Conservation (phyloP, 768 basidiomycete species). For the Boletus rubescentipes region DNA sequence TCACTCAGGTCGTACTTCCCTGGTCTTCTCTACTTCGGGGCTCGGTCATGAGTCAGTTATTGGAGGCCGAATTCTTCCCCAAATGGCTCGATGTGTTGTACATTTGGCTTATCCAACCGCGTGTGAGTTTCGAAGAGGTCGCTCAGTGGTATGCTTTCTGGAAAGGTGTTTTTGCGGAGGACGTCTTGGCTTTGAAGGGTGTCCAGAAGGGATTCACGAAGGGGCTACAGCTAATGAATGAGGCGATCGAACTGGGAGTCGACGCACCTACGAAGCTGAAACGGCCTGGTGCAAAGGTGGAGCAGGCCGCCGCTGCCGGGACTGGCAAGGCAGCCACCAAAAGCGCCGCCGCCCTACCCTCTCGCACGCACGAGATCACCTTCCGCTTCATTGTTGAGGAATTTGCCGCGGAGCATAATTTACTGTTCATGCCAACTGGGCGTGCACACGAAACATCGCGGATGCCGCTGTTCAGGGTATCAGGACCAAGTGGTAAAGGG, state of each 20-base stretch:
- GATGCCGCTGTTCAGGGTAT: constrained; percentile 87
- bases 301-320: constrained; percentile 37
- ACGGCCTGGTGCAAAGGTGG: constrained; percentile 64
- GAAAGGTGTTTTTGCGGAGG: constrained; percentile 76
- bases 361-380: constrained; percentile 77
- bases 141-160: constrained; percentile 92
- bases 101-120: constrained; percentile 90
- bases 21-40: constrained; percentile 77
- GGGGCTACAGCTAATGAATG: constrained; percentile 92
- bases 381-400: constrained; percentile 95
- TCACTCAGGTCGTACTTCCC: constrained; percentile 63
- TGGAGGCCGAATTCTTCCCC: constrained; percentile 93
- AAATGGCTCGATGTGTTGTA: constrained; percentile 94
- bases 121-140: constrained; percentile 87
- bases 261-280: constrained; percentile 67
- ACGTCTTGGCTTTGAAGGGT: constrained; percentile 61
- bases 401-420: constrained; percentile 76
- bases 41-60: constrained; percentile 76
- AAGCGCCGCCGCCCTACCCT: constrained; percentile 41
- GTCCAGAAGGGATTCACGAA: constrained; percentile 80
- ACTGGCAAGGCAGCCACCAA: constrained; percentile 31
- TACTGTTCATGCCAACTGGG: constrained; percentile 88
- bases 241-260: constrained; percentile 83
- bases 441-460: constrained; percentile 80
- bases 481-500: constrained; percentile 79